A percentile compares a stretch with the other conserved stretches of the same genome.
These are phyloP conservation scores for Pleurostoma richardsiae DNA, from an alignment of 2,329 filamentous ascomycete genomes.

Conservation along the genomic window DNA sequence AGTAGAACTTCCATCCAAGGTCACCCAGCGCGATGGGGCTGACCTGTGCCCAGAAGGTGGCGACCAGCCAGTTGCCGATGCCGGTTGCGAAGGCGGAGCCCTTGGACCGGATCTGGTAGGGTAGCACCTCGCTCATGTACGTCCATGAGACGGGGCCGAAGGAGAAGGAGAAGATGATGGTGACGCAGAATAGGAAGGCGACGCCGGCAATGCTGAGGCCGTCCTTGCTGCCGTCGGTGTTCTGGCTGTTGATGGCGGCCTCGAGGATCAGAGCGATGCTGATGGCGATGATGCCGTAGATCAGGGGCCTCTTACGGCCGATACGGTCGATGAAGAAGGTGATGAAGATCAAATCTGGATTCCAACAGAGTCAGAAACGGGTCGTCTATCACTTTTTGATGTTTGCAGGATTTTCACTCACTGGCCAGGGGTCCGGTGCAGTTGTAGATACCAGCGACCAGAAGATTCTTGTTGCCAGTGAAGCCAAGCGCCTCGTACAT, in stretches of 20 bases:
- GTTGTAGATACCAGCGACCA: slow-evolving; percentile 58
- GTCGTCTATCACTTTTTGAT: slow-evolving; percentile 14
- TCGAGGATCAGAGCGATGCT: slow-evolving; percentile 55
- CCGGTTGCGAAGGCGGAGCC: slow-evolving; percentile 54
- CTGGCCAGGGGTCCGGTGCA: slow-evolving; percentile 48
- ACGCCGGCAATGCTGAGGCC: slow-evolving; percentile 55
- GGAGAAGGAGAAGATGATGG: slow-evolving; percentile 53
- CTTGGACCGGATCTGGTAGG: slow-evolving; percentile 58
- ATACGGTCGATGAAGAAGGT: slow-evolving; percentile 49
- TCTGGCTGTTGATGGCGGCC: slow-evolving; percentile 49
- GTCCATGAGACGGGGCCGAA: slow-evolving; percentile 59
- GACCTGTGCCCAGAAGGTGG: slow-evolving; percentile 54
- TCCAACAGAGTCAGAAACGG: too few relatives aligned
- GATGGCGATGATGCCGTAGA: slow-evolving; percentile 49
- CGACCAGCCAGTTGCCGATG: slow-evolving; percentile 54
- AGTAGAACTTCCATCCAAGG: slow-evolving; percentile 48
- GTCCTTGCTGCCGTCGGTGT: slow-evolving; percentile 31
- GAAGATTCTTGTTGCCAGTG: slow-evolving; percentile 42
- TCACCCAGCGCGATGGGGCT: slow-evolving; percentile 43
- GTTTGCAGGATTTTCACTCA: slow-evolving; percentile 18
- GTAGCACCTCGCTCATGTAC: slow-evolving; percentile 63
- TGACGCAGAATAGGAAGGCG: slow-evolving; percentile 61
- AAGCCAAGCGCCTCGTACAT: slow-evolving; percentile 56
- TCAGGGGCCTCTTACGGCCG: slow-evolving; percentile 43
- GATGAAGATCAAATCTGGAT: slow-evolving; percentile 53